Evolutionary conservation across 225 moss, liverwort and hornwort genomes (phyloP).

Genomic region (Thuidium tamariscinum): DNA sequence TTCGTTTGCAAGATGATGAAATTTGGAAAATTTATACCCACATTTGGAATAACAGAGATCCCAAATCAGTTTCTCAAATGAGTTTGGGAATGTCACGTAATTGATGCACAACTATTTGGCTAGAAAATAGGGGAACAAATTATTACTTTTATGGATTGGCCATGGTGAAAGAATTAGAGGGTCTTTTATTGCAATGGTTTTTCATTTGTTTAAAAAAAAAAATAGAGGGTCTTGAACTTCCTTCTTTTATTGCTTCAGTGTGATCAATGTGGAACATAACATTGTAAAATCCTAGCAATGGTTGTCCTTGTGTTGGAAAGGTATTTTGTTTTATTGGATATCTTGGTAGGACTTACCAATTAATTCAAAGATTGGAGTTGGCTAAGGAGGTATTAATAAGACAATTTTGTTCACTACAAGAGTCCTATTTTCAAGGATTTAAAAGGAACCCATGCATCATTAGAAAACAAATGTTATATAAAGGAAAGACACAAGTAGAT

Average conservation of each 20-base stretch:
- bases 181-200: too few relatives aligned
- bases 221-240: neutral
- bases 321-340: neutral
- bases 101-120: neutral
- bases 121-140: neutral
- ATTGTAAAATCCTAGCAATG: too few relatives aligned
- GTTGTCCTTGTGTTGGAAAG: too few relatives aligned
- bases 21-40: too few relatives aligned
- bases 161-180: neutral
- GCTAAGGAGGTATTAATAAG: accelerated
- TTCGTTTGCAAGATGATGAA: neutral
- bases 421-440: neutral
- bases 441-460: neutral
- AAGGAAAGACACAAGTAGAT: neutral
- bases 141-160: too few relatives aligned
- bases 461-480: neutral
- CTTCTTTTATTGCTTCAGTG: neutral
- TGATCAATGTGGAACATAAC: neutral
- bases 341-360: neutral
- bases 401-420: neutral
- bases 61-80: too few relatives aligned
- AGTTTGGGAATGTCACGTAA: neutral
- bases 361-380: neutral
- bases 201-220: too few relatives aligned
- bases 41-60: neutral